Evolutionary conservation across 2,329 filamentous ascomycete species (phyloP).

Genomic region (Aspergillus ochraceus): DNA sequence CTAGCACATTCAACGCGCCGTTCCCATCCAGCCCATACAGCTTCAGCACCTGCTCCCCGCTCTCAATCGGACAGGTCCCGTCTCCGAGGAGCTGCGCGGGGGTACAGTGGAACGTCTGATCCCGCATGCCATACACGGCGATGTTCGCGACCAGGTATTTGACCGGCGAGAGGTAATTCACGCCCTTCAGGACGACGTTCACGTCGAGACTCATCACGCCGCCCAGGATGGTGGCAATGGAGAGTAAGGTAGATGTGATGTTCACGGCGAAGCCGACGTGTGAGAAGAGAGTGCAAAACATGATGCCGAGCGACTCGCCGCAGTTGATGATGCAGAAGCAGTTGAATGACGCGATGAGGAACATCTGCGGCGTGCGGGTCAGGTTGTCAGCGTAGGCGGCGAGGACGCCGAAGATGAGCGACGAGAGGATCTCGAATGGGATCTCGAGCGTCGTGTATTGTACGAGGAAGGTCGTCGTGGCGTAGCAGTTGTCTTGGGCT

Average conservation of each 20-base stretch:
- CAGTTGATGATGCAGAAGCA: conserved; percentile 73
- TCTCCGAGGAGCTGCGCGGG: conserved; percentile 58
- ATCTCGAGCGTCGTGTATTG: conserved; percentile 70
- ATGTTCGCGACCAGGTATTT: conserved; percentile 69
- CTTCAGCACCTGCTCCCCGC: conserved; percentile 65
- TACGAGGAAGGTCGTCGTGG: conserved; percentile 68
- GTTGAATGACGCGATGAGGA: conserved; percentile 67
- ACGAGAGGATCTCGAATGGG: conserved; percentile 68
- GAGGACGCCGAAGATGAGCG: conserved; percentile 65
- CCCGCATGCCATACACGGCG: conserved; percentile 63
- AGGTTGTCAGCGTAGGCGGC: conserved; percentile 66
- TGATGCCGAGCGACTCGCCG: conserved; percentile 74
- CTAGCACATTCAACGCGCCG: conserved; percentile 61
- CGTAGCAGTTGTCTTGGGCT: conserved; percentile 71
- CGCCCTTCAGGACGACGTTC: conserved; percentile 62
- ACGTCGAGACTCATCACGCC: conserved; percentile 71
- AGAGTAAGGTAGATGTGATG: conserved; percentile 67
- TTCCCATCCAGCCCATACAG: conserved; percentile 67
- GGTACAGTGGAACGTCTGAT: conserved; percentile 64
- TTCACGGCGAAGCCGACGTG: conserved; percentile 78
- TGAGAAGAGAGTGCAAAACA: conserved; percentile 74
- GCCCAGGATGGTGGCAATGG: conserved; percentile 69
- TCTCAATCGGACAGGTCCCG: conserved; percentile 65
- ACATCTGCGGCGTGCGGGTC: conserved; percentile 62
- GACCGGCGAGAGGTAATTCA: conserved; percentile 72